Evolutionary conservation across 1,139 yeast genomes (phyloP).

Genomic region (Zygosaccharomyces pseudobailii): DNA sequence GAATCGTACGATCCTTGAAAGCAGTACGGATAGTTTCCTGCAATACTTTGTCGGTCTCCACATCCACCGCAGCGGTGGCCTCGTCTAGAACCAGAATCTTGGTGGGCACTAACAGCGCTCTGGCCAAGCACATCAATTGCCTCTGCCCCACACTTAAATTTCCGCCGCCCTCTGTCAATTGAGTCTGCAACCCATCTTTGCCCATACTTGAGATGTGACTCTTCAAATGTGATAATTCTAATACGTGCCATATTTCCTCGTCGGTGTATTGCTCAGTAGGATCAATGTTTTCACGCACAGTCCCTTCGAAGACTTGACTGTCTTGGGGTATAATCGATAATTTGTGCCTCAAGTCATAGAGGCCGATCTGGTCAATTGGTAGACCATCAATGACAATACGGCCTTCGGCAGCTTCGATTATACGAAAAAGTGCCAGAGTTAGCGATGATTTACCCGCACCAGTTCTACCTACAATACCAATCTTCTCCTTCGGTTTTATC

Average conservation of each 20-base stretch:
- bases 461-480: constrained; percentile 94
- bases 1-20: constrained; percentile 80
- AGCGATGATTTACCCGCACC: constrained; percentile 97
- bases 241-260: constrained; percentile 78
- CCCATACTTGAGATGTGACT: constrained; percentile 64
- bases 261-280: constrained; percentile 69
- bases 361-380: constrained; percentile 66
- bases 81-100: constrained; percentile 83
- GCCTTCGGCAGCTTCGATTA: constrained; percentile 78
- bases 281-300: constrained; percentile 82
- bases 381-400: constrained; percentile 68
- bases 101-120: constrained; percentile 78
- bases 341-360: constrained; percentile 76
- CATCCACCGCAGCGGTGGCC: constrained; percentile 97
- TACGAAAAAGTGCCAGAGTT: constrained; percentile 82
- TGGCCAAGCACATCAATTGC: constrained; percentile 84
- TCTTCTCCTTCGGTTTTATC: constrained; percentile 73
- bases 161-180: constrained; percentile 75
- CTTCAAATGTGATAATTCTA: constrained; percentile 81
- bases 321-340: constrained; percentile 95
- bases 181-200: constrained; percentile 54
- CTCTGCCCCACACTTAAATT: constrained; percentile 89
- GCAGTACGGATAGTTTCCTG: constrained; percentile 85
- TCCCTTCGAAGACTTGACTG: constrained; percentile 92
- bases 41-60: constrained; percentile 81